These are phyloP conservation scores for Juglanconis sp. DNA, from an alignment of 2,329 filamentous ascomycete genomes.

Conservation along the genomic window DNA sequence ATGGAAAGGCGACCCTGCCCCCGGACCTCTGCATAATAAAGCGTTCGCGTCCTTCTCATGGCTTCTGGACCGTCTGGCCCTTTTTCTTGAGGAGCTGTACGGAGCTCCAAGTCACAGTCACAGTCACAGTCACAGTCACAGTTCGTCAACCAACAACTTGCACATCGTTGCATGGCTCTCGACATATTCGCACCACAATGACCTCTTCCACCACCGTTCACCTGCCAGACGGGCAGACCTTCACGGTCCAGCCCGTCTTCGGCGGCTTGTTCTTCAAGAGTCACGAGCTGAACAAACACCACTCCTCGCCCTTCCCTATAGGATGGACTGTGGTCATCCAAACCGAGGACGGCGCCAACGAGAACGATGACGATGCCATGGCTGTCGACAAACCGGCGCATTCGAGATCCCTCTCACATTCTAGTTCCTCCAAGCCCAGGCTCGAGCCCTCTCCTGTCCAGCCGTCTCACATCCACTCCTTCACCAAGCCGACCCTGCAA, in stretches of 20 bases:
- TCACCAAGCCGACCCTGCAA: conserved; percentile 68
- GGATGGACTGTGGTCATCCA: conserved; percentile 90
- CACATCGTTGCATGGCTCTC: background rate
- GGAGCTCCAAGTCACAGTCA: background rate
- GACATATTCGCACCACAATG: background rate
- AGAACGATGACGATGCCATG: conserved; percentile 22
- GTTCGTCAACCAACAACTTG: too few species aligned
- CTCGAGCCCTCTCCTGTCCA: background rate
- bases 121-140: too few species aligned
- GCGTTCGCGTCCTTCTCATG: too few species aligned
- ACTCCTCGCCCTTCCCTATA: conserved; percentile 70
- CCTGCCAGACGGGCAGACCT: conserved; percentile 82
- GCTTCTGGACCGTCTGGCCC: too few species aligned
- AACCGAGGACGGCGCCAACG: conserved; percentile 50
- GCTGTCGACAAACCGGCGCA: conserved; percentile 2
- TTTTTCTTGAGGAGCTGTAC: background rate
- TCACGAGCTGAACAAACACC: conserved; percentile 63
- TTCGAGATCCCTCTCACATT: background rate
- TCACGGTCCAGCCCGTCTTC: conserved; percentile 81
- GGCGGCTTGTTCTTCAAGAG: conserved; percentile 89
- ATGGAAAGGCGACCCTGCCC: too few species aligned
- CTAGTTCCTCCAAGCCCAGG: background rate
- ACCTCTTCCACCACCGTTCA: conserved; percentile 48
- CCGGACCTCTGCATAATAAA: too few species aligned
- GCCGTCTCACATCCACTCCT: conserved; percentile 56